phyloP scores from a whole-genome alignment of 495 filamentous ascomycete genomes.

The Endocarpon pusillum region DNA sequence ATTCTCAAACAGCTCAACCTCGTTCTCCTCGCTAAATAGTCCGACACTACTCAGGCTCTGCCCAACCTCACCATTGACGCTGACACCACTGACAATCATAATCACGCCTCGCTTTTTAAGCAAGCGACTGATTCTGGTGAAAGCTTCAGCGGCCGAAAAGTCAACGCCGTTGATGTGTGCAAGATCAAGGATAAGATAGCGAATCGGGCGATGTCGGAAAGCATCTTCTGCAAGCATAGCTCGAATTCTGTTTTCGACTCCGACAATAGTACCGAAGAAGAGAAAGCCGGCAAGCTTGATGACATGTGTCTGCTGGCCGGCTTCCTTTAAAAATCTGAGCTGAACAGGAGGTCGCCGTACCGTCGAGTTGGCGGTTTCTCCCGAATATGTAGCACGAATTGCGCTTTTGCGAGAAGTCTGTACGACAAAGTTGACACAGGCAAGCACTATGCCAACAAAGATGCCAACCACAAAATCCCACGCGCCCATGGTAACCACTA shows the following conservation, averaged over 20 bases:
- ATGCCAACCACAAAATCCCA: constrained; percentile 95
- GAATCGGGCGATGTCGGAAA: constrained; percentile 60
- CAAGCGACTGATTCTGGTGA: constrained; percentile 77
- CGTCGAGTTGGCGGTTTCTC: constrained; percentile 73
- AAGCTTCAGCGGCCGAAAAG: constrained; percentile 88
- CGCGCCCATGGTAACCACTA: constrained; percentile 87
- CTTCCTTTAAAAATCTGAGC: constrained; percentile 66
- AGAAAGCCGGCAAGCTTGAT: constrained; percentile 84
- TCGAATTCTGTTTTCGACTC: constrained; percentile 75
- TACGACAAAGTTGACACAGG: constrained; percentile 77
- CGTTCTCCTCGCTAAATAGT: constrained; percentile 47
- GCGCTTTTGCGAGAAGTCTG: constrained; percentile 80
- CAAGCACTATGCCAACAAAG: constrained; percentile 75
- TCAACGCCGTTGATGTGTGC: constrained; percentile 81
- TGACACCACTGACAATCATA: constrained; percentile 66
- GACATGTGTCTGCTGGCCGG: constrained; percentile 71
- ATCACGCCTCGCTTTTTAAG: constrained; percentile 54
- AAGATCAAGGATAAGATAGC: constrained; percentile 81
- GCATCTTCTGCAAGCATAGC: constrained; percentile 64
- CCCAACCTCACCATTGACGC: constrained; percentile 54
- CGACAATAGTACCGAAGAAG: constrained; percentile 94
- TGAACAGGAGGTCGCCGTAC: constrained; percentile 82
- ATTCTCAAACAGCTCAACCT: constrained; percentile 65
- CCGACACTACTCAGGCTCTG: constrained; percentile 65
- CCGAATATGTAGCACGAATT: constrained; percentile 71